phyloP scores from a whole-genome alignment of 345 rosid species.

The Bruguiera sexangula region DNA sequence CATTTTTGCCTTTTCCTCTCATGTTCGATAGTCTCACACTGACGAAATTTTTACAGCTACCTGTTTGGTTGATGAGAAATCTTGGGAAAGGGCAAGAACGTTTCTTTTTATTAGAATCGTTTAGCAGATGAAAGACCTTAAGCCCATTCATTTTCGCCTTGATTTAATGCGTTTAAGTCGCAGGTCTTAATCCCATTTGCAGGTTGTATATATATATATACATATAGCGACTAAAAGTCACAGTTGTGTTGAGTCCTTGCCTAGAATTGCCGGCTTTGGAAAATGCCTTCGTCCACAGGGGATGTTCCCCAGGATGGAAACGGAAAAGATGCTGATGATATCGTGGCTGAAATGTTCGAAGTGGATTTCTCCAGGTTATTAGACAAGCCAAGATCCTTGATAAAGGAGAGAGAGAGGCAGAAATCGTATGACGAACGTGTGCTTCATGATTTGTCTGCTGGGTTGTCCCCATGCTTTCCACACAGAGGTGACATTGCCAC shows the following conservation, averaged over 20 bases:
- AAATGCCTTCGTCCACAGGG: constrained; percentile 37
- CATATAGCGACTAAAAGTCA: background rate
- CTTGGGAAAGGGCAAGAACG: background rate
- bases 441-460: constrained; percentile 43
- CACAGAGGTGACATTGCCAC: constrained; percentile 26
- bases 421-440: constrained; percentile 69
- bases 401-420: constrained; percentile 75
- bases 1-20: too few relatives aligned
- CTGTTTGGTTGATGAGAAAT: constrained; percentile 7
- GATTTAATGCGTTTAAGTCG: background rate
- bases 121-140: background rate
- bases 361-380: constrained; percentile 57
- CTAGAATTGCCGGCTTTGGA: background rate
- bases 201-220: constrained; percentile 9
- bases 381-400: constrained; percentile 70
- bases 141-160: background rate
- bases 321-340: constrained; percentile 27
- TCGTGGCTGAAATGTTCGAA: constrained; percentile 45
- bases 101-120: background rate
- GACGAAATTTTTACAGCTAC: background rate
- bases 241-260: background rate
- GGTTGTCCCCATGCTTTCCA: constrained; percentile 32
- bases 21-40: background rate
- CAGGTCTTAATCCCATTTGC: background rate
- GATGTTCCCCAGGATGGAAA: constrained; percentile 42